phyloP scores from a whole-genome alignment of 164 flowering plant genomes.

The Annona squamosa region DNA sequence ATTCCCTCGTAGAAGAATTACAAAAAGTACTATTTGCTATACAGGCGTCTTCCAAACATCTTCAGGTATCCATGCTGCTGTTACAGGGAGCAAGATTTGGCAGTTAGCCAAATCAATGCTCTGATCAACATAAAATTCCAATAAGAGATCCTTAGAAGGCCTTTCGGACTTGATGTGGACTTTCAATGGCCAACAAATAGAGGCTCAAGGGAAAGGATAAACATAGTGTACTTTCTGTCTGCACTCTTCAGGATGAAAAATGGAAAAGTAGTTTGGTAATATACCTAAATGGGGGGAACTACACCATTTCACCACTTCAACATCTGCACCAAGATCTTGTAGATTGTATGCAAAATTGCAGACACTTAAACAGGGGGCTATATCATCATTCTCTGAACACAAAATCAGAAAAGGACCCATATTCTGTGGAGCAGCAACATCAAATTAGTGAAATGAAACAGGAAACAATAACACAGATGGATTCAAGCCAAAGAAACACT shows the following conservation, averaged over 20 bases:
- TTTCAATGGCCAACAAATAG: background rate
- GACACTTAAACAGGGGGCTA: conserved; percentile 63
- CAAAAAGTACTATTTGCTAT: too few relatives aligned
- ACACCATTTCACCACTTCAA: conserved; percentile 65
- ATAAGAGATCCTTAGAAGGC: background rate
- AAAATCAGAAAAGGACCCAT: conserved; percentile 76
- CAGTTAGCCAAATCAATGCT: background rate
- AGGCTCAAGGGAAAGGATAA: background rate
- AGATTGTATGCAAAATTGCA: conserved; percentile 69
- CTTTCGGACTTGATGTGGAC: background rate
- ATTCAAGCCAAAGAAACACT: conserved; percentile 18
- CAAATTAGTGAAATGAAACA: conserved; percentile 7
- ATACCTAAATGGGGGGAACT: conserved; percentile 78
- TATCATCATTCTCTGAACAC: conserved; percentile 86
- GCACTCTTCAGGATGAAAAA: background rate
- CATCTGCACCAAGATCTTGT: conserved; percentile 71
- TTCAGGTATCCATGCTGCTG: background rate
- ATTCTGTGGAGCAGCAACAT: conserved; percentile 35
- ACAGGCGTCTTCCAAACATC: background rate
- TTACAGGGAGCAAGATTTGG: background rate
- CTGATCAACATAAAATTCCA: background rate
- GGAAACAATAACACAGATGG: background rate
- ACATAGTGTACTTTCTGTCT: background rate
- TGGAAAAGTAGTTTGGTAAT: conserved; percentile 13
- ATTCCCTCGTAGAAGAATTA: too few relatives aligned